phyloP scores from a whole-genome alignment of 2,329 filamentous ascomycete genomes.

The Ascosphaera aggregata region DNA sequence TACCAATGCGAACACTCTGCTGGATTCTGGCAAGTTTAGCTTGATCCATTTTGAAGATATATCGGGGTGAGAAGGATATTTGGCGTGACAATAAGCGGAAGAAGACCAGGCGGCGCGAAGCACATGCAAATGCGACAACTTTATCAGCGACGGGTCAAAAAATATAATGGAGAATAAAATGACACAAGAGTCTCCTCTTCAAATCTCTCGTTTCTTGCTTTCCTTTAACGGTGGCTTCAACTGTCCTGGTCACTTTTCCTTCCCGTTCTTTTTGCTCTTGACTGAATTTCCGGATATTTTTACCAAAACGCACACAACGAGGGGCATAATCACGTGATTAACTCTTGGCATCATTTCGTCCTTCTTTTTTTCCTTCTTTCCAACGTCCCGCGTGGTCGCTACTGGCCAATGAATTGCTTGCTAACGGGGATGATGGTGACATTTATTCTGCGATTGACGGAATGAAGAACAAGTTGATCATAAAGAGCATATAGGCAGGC shows the following conservation, averaged over 20 bases:
- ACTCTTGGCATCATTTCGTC: background rate
- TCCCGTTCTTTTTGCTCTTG: background rate
- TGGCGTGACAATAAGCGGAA: background rate
- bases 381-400: too few species aligned
- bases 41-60: constrained; percentile 31
- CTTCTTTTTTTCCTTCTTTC: background rate
- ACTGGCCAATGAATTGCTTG: too few species aligned
- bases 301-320: background rate
- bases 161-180: too few species aligned
- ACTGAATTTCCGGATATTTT: constrained; percentile 1
- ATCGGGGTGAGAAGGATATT: background rate
- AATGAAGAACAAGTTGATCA: too few species aligned
- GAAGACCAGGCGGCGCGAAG: too few species aligned
- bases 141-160: too few species aligned
- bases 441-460: too few species aligned
- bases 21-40: constrained; percentile 44
- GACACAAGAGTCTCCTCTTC: too few species aligned
- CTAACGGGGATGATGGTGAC: too few species aligned
- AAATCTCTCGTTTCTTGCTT: background rate
- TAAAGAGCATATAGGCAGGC: too few species aligned
- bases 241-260: background rate
- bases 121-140: too few species aligned
- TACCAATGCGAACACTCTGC: constrained; percentile 47
- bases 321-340: background rate
- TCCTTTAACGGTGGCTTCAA: background rate